phyloP scores from a whole-genome alignment of 148 eudicot genomes.

The Rheum nobile region DNA sequence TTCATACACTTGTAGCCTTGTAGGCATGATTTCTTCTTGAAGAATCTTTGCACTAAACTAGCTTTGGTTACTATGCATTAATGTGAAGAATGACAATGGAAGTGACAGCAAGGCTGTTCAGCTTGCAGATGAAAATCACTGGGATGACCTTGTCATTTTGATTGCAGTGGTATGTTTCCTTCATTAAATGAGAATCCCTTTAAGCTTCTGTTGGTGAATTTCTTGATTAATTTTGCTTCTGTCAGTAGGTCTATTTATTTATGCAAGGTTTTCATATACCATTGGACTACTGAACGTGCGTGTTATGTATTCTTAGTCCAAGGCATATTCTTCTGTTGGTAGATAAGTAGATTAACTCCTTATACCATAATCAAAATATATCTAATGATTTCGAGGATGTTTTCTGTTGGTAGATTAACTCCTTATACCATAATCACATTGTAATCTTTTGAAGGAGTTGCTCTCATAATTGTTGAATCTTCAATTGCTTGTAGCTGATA shows the following conservation, averaged over 20 bases:
- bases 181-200: neutral
- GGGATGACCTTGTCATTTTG: constrained; percentile 90
- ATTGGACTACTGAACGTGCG: neutral
- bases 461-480: neutral
- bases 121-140: constrained; percentile 88
- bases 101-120: constrained; percentile 76
- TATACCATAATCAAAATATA: neutral
- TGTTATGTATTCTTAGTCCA: neutral
- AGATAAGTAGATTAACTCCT: neutral
- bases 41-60: too few species aligned
- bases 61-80: neutral
- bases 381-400: neutral
- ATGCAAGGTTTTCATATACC: neutral
- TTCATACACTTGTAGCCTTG: neutral
- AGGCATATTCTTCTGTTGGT: neutral
- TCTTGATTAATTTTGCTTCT: neutral
- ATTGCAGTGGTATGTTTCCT: constrained; percentile 75
- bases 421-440: too few species aligned
- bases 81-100: too few species aligned
- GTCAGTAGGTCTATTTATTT: neutral
- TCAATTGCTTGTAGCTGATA: neutral
- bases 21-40: too few species aligned
- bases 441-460: neutral
- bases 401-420: neutral
- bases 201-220: neutral